Evolutionary conservation across 177 flowering plant species (phyloP).

Genomic region (Vitis hybrid): DNA sequence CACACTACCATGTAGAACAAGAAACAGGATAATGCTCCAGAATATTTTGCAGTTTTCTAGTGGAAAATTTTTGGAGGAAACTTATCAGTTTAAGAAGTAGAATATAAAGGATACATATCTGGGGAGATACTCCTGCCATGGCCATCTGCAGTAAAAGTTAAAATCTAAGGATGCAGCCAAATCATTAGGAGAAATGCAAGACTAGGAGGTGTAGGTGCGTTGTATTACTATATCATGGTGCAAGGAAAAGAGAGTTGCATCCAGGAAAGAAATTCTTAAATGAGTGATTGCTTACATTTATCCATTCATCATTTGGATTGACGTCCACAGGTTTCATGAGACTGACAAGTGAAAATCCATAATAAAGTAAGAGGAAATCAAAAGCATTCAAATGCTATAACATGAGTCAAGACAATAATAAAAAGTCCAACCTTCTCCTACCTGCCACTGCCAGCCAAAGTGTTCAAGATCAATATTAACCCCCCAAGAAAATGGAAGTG

Average conservation of each 20-base stretch:
- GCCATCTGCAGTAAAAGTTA: slow-evolving; percentile 62
- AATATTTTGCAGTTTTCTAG: neutral
- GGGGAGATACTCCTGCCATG: slow-evolving; percentile 93
- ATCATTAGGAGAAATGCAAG: slow-evolving; percentile 1
- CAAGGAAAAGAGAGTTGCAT: no score
- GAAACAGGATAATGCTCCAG: no score
- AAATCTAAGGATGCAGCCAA: neutral
- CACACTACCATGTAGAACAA: neutral
- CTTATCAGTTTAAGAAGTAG: neutral
- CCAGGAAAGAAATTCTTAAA: neutral
- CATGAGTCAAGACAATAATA: no score
- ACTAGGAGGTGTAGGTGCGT: neutral
- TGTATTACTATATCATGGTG: neutral
- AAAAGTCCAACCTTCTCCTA: no score
- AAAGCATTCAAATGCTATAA: neutral
- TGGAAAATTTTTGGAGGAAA: neutral
- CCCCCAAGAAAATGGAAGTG: no score
- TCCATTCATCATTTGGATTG: slow-evolving; percentile 96
- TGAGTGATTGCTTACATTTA: slow-evolving; percentile 63
- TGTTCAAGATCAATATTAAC: no score
- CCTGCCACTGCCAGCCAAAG: no score
- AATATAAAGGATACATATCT: slow-evolving; percentile 71
- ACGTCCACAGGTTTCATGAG: slow-evolving; percentile 92
- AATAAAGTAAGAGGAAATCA: slow-evolving; percentile 15
- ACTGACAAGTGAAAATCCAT: slow-evolving; percentile 42